Conservation (phyloP, 768 basidiomycete genomes). For the Pisolithus orientalis region DNA sequence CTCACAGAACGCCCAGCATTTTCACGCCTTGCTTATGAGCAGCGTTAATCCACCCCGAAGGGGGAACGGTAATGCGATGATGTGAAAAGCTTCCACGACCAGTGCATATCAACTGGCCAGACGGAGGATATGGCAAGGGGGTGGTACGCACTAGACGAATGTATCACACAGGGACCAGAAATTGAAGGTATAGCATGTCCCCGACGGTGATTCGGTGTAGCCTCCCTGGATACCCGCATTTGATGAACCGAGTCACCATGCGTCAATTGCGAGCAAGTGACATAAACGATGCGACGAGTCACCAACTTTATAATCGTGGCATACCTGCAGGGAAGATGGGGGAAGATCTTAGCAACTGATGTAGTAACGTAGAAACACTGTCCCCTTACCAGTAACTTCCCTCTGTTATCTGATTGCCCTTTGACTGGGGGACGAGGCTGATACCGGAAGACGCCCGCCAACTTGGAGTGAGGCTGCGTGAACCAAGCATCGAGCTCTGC, state of each 20-base stretch:
- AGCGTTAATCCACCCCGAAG: conserved; percentile 73
- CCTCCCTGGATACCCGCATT: conserved; percentile 49
- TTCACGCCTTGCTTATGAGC: conserved; percentile 74
- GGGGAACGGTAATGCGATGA: conserved; percentile 72
- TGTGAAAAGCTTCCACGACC: conserved; percentile 63
- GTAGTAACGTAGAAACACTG: conserved; percentile 5
- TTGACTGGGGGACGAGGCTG: conserved; percentile 21
- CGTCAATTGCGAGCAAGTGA: conserved; percentile 17
- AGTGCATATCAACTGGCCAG: neutral
- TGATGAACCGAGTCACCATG: conserved; percentile 13
- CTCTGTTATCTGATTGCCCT: conserved; percentile 25
- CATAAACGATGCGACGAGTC: conserved; percentile 10
- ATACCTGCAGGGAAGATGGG: conserved; percentile 13
- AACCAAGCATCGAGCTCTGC: conserved; percentile 56
- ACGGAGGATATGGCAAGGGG: neutral
- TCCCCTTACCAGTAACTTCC: conserved; percentile 54
- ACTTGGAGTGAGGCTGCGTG: conserved; percentile 25
- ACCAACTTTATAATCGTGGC: conserved; percentile 27
- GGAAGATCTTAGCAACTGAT: conserved; percentile 13
- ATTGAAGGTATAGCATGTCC: conserved; percentile 71
- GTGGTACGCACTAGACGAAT: conserved; percentile 63
- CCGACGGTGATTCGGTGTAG: conserved; percentile 59
- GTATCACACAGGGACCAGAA: conserved; percentile 66
- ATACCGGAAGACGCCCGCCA: conserved; percentile 38
- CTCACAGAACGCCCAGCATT: conserved; percentile 75